Conservation (phyloP, 495 filamentous ascomycete species). For the Tuber microsphaerosporum region DNA sequence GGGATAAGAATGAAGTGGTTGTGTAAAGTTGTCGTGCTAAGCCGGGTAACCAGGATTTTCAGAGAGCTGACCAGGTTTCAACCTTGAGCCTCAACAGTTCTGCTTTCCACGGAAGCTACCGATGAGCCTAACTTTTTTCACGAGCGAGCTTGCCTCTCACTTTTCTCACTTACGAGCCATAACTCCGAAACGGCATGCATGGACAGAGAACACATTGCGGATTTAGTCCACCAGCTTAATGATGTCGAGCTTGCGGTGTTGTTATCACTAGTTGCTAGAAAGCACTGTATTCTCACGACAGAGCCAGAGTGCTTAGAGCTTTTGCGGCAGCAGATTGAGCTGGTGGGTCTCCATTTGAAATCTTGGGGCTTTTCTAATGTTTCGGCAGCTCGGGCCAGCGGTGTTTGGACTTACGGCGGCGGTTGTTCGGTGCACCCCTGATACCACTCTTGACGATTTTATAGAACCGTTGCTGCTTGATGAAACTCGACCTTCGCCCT, state of each 20-base stretch:
- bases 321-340: constrained; percentile 62
- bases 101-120: background rate
- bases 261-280: constrained; percentile 65
- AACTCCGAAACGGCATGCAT: constrained; percentile 19
- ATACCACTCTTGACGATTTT: constrained; percentile 74
- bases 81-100: constrained; percentile 17
- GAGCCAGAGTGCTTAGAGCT: constrained; percentile 55
- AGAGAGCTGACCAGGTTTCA: background rate
- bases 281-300: constrained; percentile 83
- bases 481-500: constrained; percentile 24
- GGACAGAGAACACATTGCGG: constrained; percentile 32
- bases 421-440: constrained; percentile 62
- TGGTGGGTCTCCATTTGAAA: constrained; percentile 47
- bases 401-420: constrained; percentile 64
- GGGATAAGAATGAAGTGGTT: constrained; percentile 7
- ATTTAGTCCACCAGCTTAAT: constrained; percentile 58
- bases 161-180: background rate
- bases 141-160: background rate
- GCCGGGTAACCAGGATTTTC: background rate
- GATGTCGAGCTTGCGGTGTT: constrained; percentile 84
- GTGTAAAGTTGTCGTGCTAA: background rate
- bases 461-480: constrained; percentile 57
- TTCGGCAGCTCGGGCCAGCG: constrained; percentile 54
- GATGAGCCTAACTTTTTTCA: background rate
- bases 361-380: background rate